Evolutionary conservation across 441 rosid species (phyloP), one percentile per base, ranked within the genome.

Genomic region (Populus hybrid): DNA sequence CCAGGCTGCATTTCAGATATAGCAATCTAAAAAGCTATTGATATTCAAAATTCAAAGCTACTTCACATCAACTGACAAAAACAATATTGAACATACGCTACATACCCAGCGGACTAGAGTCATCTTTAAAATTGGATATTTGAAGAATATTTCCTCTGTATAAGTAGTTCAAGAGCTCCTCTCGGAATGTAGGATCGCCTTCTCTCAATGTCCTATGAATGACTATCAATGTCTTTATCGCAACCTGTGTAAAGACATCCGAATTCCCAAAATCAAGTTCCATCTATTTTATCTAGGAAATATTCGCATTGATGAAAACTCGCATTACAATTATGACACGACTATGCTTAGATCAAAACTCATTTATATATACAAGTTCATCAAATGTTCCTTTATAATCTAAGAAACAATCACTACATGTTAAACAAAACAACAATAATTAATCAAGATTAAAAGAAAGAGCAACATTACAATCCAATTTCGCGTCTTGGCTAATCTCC

Each of bases 121-220:
- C 93, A 71, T 92, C 97, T 82, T 90, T 92, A 79, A 92, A 92
- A 74, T 91, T 88, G 72, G 95, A 87, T 36, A 92, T 89, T 80
- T 91, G 92, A 70, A 92, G 91, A 78, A 92, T 84, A 32, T 85
- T 89, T 71, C 91, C 93, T 84, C 94, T 80, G n/a, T 70, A 87
- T 16, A 90, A 85, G 78, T 85, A 90, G 78, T 82, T 88, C 32
- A 89, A 46, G 70, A 92, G 89, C 85, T 91, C 97, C 81, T 91
- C 95, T 50, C 93, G 82, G 70, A 92, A 92, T 3, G 92, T 89
- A 38, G 95, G 95, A 84, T 92, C 97, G 64, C 95, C 94, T 78
- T 92, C 97, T 84, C 97, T 87, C 74, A 92, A 77, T 53, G 97
- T 88, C 84, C 97, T 82, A 72, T 92, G 97, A 70, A 92, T 90